Conservation (phyloP, 371 early-diverging fungal species). For the Mortierella sp. region DNA sequence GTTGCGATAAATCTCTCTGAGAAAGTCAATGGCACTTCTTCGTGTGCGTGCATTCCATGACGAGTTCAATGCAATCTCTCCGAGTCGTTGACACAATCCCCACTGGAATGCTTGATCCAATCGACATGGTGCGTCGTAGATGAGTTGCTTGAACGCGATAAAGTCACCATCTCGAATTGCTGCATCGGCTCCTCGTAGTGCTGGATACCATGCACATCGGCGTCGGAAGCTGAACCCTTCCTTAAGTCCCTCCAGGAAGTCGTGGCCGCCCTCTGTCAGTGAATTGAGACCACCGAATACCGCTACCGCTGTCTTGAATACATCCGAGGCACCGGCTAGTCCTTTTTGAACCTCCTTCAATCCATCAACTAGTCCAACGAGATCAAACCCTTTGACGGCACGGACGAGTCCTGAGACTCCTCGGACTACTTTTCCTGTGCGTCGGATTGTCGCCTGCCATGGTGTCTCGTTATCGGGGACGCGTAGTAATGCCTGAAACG, state of each 20-base stretch:
- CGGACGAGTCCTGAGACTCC: conserved; percentile 8
- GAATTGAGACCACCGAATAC: neutral
- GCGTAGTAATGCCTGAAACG: conserved; percentile 12
- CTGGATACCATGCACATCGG: conserved; percentile 7
- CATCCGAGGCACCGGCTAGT: neutral
- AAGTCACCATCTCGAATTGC: conserved; percentile 6
- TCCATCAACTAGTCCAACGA: conserved; percentile 1
- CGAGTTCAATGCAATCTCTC: neutral
- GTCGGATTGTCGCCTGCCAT: neutral
- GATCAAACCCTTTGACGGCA: conserved; percentile 3
- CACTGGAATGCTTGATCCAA: neutral
- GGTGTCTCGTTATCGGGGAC: neutral
- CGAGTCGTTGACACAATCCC: conserved; percentile 1
- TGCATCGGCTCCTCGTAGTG: neutral
- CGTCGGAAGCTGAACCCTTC: neutral
- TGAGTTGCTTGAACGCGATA: neutral
- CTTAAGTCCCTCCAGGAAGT: neutral
- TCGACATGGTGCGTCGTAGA: conserved; percentile 1
- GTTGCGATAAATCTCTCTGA: neutral
- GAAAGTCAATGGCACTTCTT: neutral
- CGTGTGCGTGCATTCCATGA: neutral
- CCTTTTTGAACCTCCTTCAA: neutral
- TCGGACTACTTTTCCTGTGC: neutral
- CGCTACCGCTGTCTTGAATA: neutral
- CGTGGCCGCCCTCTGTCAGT: conserved; percentile 2